phyloP scores from a whole-genome alignment of 306 rosid genomes.

The Lotus japonicus region DNA sequence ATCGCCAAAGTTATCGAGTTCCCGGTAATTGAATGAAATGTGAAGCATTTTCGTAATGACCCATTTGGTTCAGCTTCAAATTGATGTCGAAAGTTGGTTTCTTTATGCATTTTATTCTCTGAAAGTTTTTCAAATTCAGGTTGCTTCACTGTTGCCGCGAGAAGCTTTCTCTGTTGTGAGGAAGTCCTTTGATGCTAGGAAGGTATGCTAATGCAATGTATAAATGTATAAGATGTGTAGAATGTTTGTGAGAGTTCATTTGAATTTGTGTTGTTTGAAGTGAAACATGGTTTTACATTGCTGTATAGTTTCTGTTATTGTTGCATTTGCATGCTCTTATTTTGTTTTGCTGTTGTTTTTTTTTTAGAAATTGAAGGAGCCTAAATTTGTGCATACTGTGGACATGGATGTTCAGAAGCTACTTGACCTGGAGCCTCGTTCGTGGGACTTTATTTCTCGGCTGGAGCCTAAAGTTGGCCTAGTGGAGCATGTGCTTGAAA shows the following conservation, averaged over 20 bases:
- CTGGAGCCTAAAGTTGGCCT: conserved; percentile 83
- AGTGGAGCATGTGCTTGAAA: conserved; percentile 49
- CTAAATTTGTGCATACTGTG: conserved; percentile 85
- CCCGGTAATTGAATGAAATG: conserved; percentile 39
- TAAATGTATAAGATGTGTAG: not conserved
- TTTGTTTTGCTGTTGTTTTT: conserved; percentile 25
- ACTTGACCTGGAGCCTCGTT: conserved; percentile 61
- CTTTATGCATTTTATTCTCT: too few relatives aligned
- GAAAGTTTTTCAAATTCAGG: too few relatives aligned
- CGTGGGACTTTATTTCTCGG: conserved; percentile 77
- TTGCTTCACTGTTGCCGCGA: conserved; percentile 73
- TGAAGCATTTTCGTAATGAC: not conserved
- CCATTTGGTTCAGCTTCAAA: too few relatives aligned
- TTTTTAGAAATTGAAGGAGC: conserved; percentile 67
- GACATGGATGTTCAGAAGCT: conserved; percentile 86
- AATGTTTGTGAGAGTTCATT: not conserved
- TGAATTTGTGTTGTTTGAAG: not conserved
- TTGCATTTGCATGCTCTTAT: conserved; percentile 8
- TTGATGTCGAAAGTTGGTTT: too few relatives aligned
- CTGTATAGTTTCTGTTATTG: not conserved
- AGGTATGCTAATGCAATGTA: conserved; percentile 34
- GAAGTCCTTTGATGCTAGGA: conserved; percentile 98
- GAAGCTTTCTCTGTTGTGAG: conserved; percentile 73
- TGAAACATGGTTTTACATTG: not conserved
- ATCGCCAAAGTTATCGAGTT: conserved; percentile 73